These are phyloP conservation scores for Anacardium occidentale DNA, from an alignment of 345 rosid genomes.

Conservation along the genomic window DNA sequence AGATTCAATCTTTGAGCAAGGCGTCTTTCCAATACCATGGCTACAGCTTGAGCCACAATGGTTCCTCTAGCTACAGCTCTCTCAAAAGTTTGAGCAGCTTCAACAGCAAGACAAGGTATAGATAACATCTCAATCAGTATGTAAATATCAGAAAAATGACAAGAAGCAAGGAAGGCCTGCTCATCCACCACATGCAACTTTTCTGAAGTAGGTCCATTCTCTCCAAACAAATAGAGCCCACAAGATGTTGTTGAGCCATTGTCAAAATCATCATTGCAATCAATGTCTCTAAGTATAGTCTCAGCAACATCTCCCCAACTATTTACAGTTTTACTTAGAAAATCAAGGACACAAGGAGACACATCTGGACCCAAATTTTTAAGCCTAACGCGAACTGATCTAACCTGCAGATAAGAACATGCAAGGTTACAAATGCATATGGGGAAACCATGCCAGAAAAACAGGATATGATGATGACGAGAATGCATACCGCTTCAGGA, in stretches of 20 bases:
- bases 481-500: constrained; percentile 77
- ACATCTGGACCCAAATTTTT: constrained; percentile 78
- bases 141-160: constrained; percentile 81
- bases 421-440: constrained; percentile 9
- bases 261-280: constrained; percentile 63
- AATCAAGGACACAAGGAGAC: constrained; percentile 76
- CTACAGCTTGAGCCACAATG: constrained; percentile 68
- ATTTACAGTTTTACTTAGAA: constrained; percentile 81
- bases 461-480: constrained; percentile 13
- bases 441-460: constrained; percentile 1
- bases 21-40: constrained; percentile 86
- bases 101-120: constrained; percentile 78
- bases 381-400: constrained; percentile 78
- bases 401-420: constrained; percentile 56
- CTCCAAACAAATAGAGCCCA: constrained; percentile 63
- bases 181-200: constrained; percentile 53
- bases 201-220: constrained; percentile 55
- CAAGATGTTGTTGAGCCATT: constrained; percentile 44
- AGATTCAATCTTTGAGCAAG: constrained; percentile 52
- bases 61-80: constrained; percentile 88
- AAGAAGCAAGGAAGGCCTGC: constrained; percentile 41
- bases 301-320: constrained; percentile 90
- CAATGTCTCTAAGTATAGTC: constrained; percentile 76
- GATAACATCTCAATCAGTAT: constrained; percentile 91
- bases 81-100: constrained; percentile 90